Base-by-base conservation (phyloP, 495 filamentous ascomycete species). In the Tuber calosporum region DNA sequence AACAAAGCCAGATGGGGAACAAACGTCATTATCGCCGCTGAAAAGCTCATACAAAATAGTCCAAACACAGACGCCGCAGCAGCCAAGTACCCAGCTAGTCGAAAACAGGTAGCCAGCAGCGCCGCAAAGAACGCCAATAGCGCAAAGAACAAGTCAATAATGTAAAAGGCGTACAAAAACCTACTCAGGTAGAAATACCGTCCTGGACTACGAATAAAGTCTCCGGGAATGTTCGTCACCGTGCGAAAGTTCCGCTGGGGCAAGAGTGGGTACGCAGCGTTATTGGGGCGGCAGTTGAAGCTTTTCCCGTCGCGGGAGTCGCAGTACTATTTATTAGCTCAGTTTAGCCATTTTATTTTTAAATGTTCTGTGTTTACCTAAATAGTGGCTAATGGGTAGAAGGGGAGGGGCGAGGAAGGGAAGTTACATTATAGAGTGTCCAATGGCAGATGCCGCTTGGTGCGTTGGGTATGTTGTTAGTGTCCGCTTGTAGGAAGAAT, bases 141-240 rank as follows among this genome's bases (percentile, higher is more conserved):
- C 71, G 84, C 84, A 82, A 91, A 91, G 84, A 91, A 90, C 19
- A 91, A 85, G 30, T 86, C 86, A 76, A 92, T 88, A 73, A 92
- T 81, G 76, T 88, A 86, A 80, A 92, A 91, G n/a, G 89, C 88
- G 82, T 90, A 92, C 82, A 88, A 87, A 84, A 91, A 91, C 42
- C 90, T 86, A 58, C 88, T 87, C 48, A 87, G 83, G 81, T 90
- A 85, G 82, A 86, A 92, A 82, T 88, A 92, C 70, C 87, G 83
- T 26, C 84, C 84, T 0, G 85, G 86, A n/a, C 86, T 87, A 76
- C 71, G 19, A 62, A 76, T 19, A 38, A 81, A 81, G 39, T 72
- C 73, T 9, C 9, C 36, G 7, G 90, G 90, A 20, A 92, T 81
- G 70, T 88, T 87, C 0, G 68, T 75, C 0, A 81, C 83, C 4